A percentile compares a stretch with the other conserved stretches of the same genome.
phyloP scores from a whole-genome alignment of 306 rosid genomes.

The Cicer judaicum region DNA sequence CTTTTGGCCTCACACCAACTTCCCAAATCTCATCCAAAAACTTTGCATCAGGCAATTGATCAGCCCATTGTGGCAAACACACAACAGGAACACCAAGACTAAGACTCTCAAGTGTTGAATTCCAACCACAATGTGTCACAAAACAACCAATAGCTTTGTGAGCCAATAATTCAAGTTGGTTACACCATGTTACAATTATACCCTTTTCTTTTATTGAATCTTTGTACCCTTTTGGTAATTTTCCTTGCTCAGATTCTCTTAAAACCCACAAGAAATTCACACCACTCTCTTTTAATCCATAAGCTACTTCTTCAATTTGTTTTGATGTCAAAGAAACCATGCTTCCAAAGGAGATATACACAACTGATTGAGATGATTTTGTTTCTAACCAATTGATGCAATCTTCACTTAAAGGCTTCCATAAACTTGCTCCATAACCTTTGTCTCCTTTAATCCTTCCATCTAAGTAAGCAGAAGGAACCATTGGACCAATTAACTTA shows the following conservation, averaged over 20 bases:
- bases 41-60: slow-evolving; percentile 69
- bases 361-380: slow-evolving; percentile 51
- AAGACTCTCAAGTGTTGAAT: slow-evolving; percentile 69
- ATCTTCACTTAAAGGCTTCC: slow-evolving; percentile 55
- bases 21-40: slow-evolving; percentile 66
- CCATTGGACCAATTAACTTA: slow-evolving; percentile 62
- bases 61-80: slow-evolving; percentile 71
- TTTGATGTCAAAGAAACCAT: slow-evolving; percentile 56
- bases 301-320: slow-evolving; percentile 50
- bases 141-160: slow-evolving; percentile 62
- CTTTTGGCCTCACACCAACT: slow-evolving; percentile 65
- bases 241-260: slow-evolving; percentile 51
- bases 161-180: slow-evolving; percentile 64
- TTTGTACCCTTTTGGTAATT: slow-evolving; percentile 47
- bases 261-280: slow-evolving; percentile 55
- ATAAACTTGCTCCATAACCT: slow-evolving; percentile 59
- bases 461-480: slow-evolving; percentile 57
- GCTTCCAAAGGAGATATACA: slow-evolving; percentile 59
- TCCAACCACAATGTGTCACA: slow-evolving; percentile 77
- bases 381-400: slow-evolving; percentile 54
- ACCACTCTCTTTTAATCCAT: slow-evolving; percentile 52
- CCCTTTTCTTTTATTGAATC: slow-evolving; percentile 49
- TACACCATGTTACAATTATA: slow-evolving; percentile 58
- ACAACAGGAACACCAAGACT: slow-evolving; percentile 72
- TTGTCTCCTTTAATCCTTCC: slow-evolving; percentile 56